Evolutionary conservation across 805 yeast genomes (phyloP), one percentile per base, ranked within the genome.

Genomic region (Pachysolen tannophilus): DNA sequence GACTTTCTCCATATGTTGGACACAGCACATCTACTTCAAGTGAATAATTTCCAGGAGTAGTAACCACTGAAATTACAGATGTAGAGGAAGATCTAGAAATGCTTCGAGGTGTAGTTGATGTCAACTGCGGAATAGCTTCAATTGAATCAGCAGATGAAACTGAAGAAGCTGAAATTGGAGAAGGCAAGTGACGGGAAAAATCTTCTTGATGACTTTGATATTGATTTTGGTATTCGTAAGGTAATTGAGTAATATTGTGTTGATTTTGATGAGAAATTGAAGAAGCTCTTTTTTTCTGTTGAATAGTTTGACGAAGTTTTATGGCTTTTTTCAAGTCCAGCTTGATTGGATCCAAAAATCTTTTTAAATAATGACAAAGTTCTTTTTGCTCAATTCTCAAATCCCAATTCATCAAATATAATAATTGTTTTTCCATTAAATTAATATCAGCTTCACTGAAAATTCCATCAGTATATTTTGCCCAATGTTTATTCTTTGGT

Each of bases 401-500:
- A 53, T 82, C 80, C 87, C 88, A 82, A 56, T 80, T 70, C 51
- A 82, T 60, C 33, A 82, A 61, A 49, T 67, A 74, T 34, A 82
- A 62, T 40, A 82, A 60, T 56, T 82, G 90, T 52, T 85, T 72
- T 58, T 82, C 94, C 87, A 82, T 82, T 42, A 81, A 62, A 55
- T 81, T 82, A 44, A 82, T 75, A 53, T 82, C 94, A 43, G 75
- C 75, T 37, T 68, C 57, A 31, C 66, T 61, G 58, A 82, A 81
- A 28, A 82, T 63, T 2, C 84, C 86, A 48, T 82, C 87, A 5
- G 90, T 78, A 56, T 79, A 79, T 46, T 69, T 72, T 27, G 85
- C 77, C 94, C 94, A 82, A 55, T 82, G 87, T 44, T 66, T 65
- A 58, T 82, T 82, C 50, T 79, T 76, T 41, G 90, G 87, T 9